Base-by-base conservation (phyloP, 2,329 filamentous ascomycete genomes). In the Fusarium sambucinum region DNA sequence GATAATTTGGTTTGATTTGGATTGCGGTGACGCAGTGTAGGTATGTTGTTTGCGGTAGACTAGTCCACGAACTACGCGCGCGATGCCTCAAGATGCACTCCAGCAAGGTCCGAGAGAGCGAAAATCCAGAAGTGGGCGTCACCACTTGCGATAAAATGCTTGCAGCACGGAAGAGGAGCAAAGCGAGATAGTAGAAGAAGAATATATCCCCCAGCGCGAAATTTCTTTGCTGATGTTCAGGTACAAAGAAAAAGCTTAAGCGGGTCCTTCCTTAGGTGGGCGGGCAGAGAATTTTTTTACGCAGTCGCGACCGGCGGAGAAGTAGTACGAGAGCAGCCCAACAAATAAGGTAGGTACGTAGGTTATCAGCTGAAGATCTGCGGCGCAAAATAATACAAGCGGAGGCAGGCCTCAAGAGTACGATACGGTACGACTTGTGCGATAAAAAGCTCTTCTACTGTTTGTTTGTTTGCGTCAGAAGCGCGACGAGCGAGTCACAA, bases 1-100 rank as follows among this genome's bases (percentile, higher is more conserved):
- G 80, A 73, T 83, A 23, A 14, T 40, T 57, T 54, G 63, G 45
- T 45, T 73, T 83, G 42, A 19, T 29, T 62, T 55, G 61, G 55
- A 48, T 40, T 51, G 62, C 38, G 61, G 59, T 32, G 21, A 19
- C 37, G 25, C 13, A 23, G 30, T 54, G n/a, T 29, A 29, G 23
- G 25, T 44, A 48, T 42, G 23, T 35, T 42, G 29, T 21, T 44
- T 58, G 73, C 83, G 55, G 48, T 58, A 57, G 47, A 65, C 52
- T 67, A 33, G 52, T 55, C 62, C 54, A 63, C 60, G 54, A 59
- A 59, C 68, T 74, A 74, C 63, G 70, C 66, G 70, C 66, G 68
- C 40, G 56, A 70, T 59, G 66, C 51, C 62, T 63, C 51, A 66
- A 66, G 27, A 58, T 63, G 46, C 63, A 63, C 61, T 66, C 69